These are phyloP conservation scores for Capsella bursapastoris DNA, from an alignment of 345 rosid species.

Conservation along the genomic window DNA sequence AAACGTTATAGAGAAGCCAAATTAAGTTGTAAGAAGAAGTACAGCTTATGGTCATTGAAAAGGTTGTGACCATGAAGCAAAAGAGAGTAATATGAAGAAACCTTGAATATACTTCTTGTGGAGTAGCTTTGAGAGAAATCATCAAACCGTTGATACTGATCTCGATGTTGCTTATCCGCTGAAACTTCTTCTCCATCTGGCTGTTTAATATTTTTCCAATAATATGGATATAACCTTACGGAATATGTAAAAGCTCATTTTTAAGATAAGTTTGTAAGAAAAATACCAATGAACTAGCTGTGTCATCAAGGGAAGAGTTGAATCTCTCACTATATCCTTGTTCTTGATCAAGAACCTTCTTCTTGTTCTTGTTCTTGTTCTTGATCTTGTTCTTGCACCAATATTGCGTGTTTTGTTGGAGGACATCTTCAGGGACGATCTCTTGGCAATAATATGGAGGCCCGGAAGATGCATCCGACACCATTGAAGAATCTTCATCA, in stretches of 20 bases:
- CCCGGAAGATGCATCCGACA: constrained; percentile 92
- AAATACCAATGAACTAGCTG: constrained; percentile 68
- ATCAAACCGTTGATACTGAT: constrained; percentile 24
- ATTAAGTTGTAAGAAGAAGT: neutral
- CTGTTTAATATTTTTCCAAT: constrained; percentile 1
- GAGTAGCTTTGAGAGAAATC: constrained; percentile 32
- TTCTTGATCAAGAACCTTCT: constrained; percentile 39
- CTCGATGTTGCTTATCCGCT: constrained; percentile 16
- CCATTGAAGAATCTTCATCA: constrained; percentile 70
- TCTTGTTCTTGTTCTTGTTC: constrained; percentile 28
- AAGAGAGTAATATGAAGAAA: neutral
- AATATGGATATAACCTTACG: neutral
- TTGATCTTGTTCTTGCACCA: constrained; percentile 33
- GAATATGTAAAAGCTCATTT: neutral
- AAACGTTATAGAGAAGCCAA: neutral
- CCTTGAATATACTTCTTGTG: constrained; percentile 31
- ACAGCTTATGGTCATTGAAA: neutral
- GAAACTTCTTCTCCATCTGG: constrained; percentile 23
- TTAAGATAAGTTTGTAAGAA: constrained; percentile 12
- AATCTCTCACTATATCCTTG: constrained; percentile 46
- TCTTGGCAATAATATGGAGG: constrained; percentile 60
- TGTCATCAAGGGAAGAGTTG: constrained; percentile 67
- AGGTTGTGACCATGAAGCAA: neutral
- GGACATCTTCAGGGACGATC: constrained; percentile 44
- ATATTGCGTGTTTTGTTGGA: constrained; percentile 25